A percentile compares a stretch with the other conserved stretches of the same genome.
Evolutionary conservation across 176 grass and related monocot species (phyloP).

Genomic region (Aegilops speltoides): DNA sequence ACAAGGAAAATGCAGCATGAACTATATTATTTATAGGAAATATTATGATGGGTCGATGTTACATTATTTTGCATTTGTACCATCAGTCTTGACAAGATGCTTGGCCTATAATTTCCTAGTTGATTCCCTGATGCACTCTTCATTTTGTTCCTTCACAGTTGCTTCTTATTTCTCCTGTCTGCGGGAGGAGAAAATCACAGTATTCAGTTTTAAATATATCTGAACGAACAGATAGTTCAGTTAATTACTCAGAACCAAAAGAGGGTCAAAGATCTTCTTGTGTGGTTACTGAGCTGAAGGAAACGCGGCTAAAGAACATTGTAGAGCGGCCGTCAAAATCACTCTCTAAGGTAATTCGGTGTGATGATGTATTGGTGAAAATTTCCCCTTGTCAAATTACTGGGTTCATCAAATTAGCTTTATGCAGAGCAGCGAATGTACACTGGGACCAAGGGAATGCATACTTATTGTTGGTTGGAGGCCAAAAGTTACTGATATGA

Average conservation of each 20-base stretch:
- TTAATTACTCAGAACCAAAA: conserved; percentile 40
- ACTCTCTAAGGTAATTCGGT: conserved; percentile 66
- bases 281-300: conserved; percentile 43
- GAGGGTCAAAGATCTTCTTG: conserved; percentile 36
- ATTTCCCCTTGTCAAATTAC: background rate
- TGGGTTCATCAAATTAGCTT: conserved; percentile 34
- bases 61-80: conserved; percentile 2
- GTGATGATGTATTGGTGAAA: conserved; percentile 15
- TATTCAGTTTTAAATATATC: conserved; percentile 37
- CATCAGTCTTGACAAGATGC: conserved; percentile 13
- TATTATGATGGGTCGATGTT: background rate
- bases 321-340: conserved; percentile 62
- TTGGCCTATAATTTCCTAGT: background rate
- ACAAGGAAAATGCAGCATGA: background rate
- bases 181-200: conserved; percentile 51
- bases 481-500: conserved; percentile 92
- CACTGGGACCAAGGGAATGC: conserved; percentile 76
- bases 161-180: conserved; percentile 84
- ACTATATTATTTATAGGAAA: conserved; percentile 10
- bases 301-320: conserved; percentile 72
- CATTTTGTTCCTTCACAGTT: conserved; percentile 51
- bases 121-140: conserved; percentile 16
- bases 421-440: conserved; percentile 74
- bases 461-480: conserved; percentile 92
- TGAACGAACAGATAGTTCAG: conserved; percentile 32